Percentiles rank a stretch among this genome's conserved stretches.
Conservation (phyloP, 1,284 basidiomycete genomes). For the Leccinum colubrinum region DNA sequence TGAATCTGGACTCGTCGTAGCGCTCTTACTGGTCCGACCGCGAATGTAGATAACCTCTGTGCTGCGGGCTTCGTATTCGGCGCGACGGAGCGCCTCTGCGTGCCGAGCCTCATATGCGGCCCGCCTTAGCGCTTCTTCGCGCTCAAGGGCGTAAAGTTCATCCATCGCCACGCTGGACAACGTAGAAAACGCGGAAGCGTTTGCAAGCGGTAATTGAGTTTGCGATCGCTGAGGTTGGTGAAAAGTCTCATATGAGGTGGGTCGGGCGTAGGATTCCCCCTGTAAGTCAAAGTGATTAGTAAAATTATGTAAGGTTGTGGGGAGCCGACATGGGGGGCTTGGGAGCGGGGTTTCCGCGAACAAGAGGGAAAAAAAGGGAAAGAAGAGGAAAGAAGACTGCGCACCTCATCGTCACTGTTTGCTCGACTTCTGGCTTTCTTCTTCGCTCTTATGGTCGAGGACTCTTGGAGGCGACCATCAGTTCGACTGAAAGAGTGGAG, state of each 20-base stretch:
- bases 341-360: slow-evolving; percentile 4
- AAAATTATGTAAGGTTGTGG: slow-evolving; percentile 24
- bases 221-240: slow-evolving; percentile 43
- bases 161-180: slow-evolving; percentile 83
- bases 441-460: slow-evolving; percentile 40
- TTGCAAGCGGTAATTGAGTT: slow-evolving; percentile 32
- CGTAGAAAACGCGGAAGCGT: slow-evolving; percentile 64
- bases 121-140: slow-evolving; percentile 76
- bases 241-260: slow-evolving; percentile 53
- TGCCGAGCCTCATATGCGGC: slow-evolving; percentile 85
- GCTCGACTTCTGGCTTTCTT: slow-evolving; percentile 77
- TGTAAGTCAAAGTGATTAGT: slow-evolving; percentile 28
- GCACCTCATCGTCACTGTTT: slow-evolving; percentile 77
- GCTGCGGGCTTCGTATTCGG: slow-evolving; percentile 68
- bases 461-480: slow-evolving; percentile 24
- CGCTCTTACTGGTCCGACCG: slow-evolving; percentile 56
- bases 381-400: slow-evolving; percentile 22
- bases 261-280: slow-evolving; percentile 68
- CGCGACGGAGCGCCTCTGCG: slow-evolving; percentile 75
- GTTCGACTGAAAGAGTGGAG: slow-evolving; percentile 27
- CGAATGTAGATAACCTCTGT: slow-evolving; percentile 53
- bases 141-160: slow-evolving; percentile 84
- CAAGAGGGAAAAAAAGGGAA: not conserved
- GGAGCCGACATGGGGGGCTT: slow-evolving; percentile 16
- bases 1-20: slow-evolving; percentile 66